phyloP scores from a whole-genome alignment of 768 basidiomycete species.

The Cyclocybe aegerita region DNA sequence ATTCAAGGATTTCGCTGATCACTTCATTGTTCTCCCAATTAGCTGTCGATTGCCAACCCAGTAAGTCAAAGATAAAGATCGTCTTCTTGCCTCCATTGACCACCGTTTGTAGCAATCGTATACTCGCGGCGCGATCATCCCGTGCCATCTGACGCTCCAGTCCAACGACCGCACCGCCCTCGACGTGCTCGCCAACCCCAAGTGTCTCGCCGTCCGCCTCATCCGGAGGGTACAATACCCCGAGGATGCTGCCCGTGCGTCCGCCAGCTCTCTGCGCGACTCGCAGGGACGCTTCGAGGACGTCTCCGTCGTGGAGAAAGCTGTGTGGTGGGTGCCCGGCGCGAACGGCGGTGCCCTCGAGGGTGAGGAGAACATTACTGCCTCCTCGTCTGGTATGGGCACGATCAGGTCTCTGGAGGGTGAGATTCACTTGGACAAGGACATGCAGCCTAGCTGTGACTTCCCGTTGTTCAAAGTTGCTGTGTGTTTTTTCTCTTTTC shows the following conservation, averaged over 20 bases:
- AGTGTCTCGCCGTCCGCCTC: slow-evolving; percentile 24
- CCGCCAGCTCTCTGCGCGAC: background rate
- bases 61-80: slow-evolving; percentile 14
- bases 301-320: slow-evolving; percentile 15
- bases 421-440: slow-evolving; percentile 30
- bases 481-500: slow-evolving; percentile 15
- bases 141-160: slow-evolving; percentile 29
- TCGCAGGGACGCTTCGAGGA: slow-evolving; percentile 4
- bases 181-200: slow-evolving; percentile 25
- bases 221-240: slow-evolving; percentile 26
- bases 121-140: slow-evolving; percentile 39
- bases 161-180: slow-evolving; percentile 28
- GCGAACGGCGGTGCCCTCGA: too few relatives aligned
- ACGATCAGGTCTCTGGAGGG: slow-evolving; percentile 23
- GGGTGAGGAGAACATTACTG: too few relatives aligned
- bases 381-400: too few relatives aligned
- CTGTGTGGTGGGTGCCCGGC: slow-evolving; percentile 26
- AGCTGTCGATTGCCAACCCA: slow-evolving; percentile 37
- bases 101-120: slow-evolving; percentile 27
- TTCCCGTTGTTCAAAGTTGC: slow-evolving; percentile 26
- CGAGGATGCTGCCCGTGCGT: slow-evolving; percentile 11
- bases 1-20: background rate
- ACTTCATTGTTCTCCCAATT: background rate
- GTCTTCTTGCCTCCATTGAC: too few relatives aligned
- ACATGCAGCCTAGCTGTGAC: slow-evolving; percentile 26